Percentiles rank a stretch among this genome's conserved stretches.
phyloP scores from a whole-genome alignment of 768 basidiomycete species.

The Suillus discolor region DNA sequence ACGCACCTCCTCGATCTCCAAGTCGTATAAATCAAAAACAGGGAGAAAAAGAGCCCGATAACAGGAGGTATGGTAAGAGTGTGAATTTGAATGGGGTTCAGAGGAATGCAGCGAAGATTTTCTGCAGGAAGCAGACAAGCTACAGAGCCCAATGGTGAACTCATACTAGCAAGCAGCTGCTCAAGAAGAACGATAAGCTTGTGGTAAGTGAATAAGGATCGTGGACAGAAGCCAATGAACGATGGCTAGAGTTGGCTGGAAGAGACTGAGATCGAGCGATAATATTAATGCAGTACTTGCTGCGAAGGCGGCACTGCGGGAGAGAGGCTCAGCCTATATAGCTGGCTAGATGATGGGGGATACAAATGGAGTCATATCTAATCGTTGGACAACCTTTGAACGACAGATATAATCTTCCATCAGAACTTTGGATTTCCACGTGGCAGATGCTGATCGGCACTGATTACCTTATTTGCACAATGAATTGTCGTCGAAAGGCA shows the following conservation, averaged over 20 bases:
- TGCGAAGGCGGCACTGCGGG: conserved; percentile 27
- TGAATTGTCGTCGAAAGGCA: background rate
- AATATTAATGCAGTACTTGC: conserved; percentile 47
- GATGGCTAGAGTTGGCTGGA: conserved; percentile 24
- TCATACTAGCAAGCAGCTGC: conserved; percentile 15
- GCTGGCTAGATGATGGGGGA: conserved; percentile 29
- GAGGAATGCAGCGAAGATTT: conserved; percentile 69
- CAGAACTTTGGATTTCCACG: background rate
- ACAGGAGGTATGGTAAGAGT: conserved; percentile 63
- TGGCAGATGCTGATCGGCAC: background rate
- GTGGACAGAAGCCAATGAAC: conserved; percentile 17
- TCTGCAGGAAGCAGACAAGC: conserved; percentile 71
- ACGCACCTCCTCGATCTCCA: conserved; percentile 53
- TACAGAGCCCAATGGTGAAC: conserved; percentile 49
- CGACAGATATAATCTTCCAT: background rate
- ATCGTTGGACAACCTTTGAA: background rate
- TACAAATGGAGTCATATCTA: conserved; percentile 16
- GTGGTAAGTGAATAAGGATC: conserved; percentile 25
- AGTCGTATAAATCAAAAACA: conserved; percentile 52
- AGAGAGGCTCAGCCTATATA: conserved; percentile 10
- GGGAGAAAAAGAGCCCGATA: conserved; percentile 62
- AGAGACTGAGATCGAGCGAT: conserved; percentile 36
- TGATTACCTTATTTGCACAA: background rate
- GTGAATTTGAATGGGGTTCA: conserved; percentile 47
- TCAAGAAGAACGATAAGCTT: conserved; percentile 32